phyloP scores from a whole-genome alignment of 805 yeast species.

The Danielia reshetovae region DNA sequence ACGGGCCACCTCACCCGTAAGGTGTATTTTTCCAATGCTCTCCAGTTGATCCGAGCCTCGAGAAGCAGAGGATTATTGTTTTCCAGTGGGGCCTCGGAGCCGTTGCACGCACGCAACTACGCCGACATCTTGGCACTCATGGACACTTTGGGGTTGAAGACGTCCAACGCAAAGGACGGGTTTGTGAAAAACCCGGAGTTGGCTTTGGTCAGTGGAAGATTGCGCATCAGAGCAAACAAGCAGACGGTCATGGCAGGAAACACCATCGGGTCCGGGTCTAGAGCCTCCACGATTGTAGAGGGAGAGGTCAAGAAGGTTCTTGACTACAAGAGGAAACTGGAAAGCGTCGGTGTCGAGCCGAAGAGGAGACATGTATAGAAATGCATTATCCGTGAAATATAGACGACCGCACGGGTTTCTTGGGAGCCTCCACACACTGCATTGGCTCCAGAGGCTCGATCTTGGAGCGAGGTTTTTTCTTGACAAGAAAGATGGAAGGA shows the following conservation, averaged over 20 bases:
- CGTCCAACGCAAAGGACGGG: constrained; percentile 55
- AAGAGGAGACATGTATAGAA: too few species aligned
- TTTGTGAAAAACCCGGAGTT: constrained; percentile 57
- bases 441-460: too few species aligned
- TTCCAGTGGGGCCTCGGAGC: constrained; percentile 65
- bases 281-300: constrained; percentile 7
- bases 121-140: constrained; percentile 66
- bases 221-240: constrained; percentile 71
- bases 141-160: constrained; percentile 66
- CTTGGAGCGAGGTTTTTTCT: too few species aligned
- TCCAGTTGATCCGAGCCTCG: constrained; percentile 75
- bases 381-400: too few species aligned
- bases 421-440: too few species aligned
- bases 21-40: constrained; percentile 64
- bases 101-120: constrained; percentile 60
- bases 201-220: constrained; percentile 68
- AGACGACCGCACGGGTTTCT: constrained; percentile 26
- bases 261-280: constrained; percentile 10
- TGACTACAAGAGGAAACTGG: constrained; percentile 21
- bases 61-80: constrained; percentile 76
- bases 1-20: constrained; percentile 43
- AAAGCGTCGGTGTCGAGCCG: constrained; percentile 3
- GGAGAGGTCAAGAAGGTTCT: constrained; percentile 23
- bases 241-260: constrained; percentile 64
- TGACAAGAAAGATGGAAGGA: too few species aligned